Percentiles rank a stretch among this genome's conserved stretches.
phyloP scores from a whole-genome alignment of 73 alveolate species.

The Tetrahymena elliotti region DNA sequence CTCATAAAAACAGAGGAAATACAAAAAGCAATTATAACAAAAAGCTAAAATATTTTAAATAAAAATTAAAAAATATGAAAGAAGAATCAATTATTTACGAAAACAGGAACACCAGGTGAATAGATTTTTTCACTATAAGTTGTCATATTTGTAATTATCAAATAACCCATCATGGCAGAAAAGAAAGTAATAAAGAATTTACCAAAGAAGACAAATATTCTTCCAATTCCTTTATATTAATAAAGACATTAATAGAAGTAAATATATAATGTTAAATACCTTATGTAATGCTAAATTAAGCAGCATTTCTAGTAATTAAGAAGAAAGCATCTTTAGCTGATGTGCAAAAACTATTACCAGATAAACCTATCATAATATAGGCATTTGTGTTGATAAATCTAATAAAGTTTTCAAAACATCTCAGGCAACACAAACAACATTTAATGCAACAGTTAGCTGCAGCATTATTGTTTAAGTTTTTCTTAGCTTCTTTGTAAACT shows the following conservation, averaged over 20 bases:
- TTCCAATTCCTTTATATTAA: conserved; percentile 51
- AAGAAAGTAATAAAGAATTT: conserved; percentile 56
- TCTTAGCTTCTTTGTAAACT: conserved; percentile 40
- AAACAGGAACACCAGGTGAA: conserved; percentile 68
- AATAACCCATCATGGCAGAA: conserved; percentile 67
- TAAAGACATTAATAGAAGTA: background rate
- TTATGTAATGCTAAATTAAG: conserved; percentile 64
- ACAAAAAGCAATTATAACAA: background rate
- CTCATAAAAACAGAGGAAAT: background rate
- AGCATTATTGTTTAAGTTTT: conserved; percentile 51
- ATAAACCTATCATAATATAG: conserved; percentile 83
- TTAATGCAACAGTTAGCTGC: conserved; percentile 70
- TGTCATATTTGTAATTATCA: conserved; percentile 56
- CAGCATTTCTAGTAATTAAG: conserved; percentile 77
- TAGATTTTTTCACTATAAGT: conserved; percentile 58
- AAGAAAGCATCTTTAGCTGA: conserved; percentile 90
- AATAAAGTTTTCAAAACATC: conserved; percentile 73
- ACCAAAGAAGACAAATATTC: conserved; percentile 72
- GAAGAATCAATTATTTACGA: background rate
- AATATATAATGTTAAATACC: background rate
- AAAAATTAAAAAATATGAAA: background rate
- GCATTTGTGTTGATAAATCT: conserved; percentile 90
- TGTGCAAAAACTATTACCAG: conserved; percentile 81
- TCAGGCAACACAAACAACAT: conserved; percentile 70
- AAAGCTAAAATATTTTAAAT: background rate